Conservation (phyloP, 2,329 filamentous ascomycete genomes). For the Xylariaceae sp. region DNA sequence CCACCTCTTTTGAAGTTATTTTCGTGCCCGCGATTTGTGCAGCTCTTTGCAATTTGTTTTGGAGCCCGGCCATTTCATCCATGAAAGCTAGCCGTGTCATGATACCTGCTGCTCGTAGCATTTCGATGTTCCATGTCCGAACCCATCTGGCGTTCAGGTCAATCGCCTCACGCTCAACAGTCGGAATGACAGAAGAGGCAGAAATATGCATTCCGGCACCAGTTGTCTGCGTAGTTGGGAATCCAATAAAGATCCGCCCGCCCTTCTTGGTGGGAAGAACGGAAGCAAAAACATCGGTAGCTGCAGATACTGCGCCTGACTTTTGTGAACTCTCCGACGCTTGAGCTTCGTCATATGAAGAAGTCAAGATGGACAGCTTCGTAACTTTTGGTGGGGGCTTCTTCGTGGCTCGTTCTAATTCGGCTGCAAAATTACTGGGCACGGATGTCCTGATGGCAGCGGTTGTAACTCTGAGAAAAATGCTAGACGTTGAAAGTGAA, state of each 20-base stretch:
- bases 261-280: constrained; percentile 81
- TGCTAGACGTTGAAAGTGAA: constrained; percentile 64
- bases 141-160: constrained; percentile 95
- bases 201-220: constrained; percentile 91
- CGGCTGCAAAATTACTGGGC: constrained; percentile 64
- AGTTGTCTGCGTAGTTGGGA: constrained; percentile 95
- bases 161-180: constrained; percentile 93
- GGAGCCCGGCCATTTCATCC: constrained; percentile 77
- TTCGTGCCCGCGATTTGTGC: constrained; percentile 42
- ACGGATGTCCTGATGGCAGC: constrained; percentile 76
- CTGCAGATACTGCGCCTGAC: constrained; percentile 45
- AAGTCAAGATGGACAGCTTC: constrained; percentile 79
- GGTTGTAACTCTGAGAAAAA: constrained; percentile 84
- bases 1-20: constrained; percentile 58
- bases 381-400: constrained; percentile 90
- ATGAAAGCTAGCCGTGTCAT: constrained; percentile 82
- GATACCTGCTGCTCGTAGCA: constrained; percentile 85
- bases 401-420: constrained; percentile 92
- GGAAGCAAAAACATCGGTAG: constrained; percentile 77
- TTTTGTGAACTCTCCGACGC: constrained; percentile 54
- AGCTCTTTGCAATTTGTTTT: constrained; percentile 49
- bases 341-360: constrained; percentile 77
- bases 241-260: constrained; percentile 93
- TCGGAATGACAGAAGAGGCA: constrained; percentile 92
- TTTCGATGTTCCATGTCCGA: constrained; percentile 89